Conservation (phyloP, 202 grass and related monocot species). For the Digitaria exilis region DNA sequence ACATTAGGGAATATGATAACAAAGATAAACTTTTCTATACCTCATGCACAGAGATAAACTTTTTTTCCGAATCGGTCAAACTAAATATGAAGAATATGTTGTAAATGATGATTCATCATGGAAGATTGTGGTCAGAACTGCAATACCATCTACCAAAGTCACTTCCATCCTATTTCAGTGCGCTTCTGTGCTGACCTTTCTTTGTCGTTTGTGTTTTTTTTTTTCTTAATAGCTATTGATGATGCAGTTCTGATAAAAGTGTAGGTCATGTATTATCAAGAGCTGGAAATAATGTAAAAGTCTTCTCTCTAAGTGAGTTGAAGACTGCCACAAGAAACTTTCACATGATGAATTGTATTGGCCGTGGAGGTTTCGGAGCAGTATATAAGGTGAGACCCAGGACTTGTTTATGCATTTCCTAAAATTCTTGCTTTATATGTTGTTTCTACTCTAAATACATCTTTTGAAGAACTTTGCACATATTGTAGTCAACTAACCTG, state of each 20-base stretch:
- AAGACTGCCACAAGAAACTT: slow-evolving; percentile 62
- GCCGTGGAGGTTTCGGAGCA: slow-evolving; percentile 64
- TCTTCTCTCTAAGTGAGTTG: slow-evolving; percentile 60
- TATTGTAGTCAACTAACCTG: background rate
- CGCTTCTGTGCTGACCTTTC: slow-evolving; percentile 1
- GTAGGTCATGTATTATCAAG: slow-evolving; percentile 47
- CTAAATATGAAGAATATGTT: background rate
- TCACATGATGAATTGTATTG: slow-evolving; percentile 59
- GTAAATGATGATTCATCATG: background rate
- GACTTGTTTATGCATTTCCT: slow-evolving; percentile 20
- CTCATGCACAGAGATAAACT: background rate
- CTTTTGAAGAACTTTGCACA: background rate
- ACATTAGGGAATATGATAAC: background rate
- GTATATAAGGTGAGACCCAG: slow-evolving; percentile 62
- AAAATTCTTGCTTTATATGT: background rate
- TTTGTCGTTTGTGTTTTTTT: slow-evolving; percentile 12
- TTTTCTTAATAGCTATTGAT: slow-evolving; percentile 37
- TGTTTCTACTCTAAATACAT: slow-evolving; percentile 24
- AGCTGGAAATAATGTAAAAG: slow-evolving; percentile 46
- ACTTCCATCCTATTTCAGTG: slow-evolving; percentile 16
- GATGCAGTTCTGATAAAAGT: slow-evolving; percentile 34
- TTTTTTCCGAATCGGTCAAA: background rate
- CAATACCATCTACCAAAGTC: slow-evolving; percentile 16
- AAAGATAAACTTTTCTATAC: background rate
- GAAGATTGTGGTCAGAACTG: slow-evolving; percentile 1